Percentiles rank a stretch among this genome's conserved stretches.
Conservation (phyloP, 805 yeast genomes). For the Zygosaccharomyces bailii region DNA sequence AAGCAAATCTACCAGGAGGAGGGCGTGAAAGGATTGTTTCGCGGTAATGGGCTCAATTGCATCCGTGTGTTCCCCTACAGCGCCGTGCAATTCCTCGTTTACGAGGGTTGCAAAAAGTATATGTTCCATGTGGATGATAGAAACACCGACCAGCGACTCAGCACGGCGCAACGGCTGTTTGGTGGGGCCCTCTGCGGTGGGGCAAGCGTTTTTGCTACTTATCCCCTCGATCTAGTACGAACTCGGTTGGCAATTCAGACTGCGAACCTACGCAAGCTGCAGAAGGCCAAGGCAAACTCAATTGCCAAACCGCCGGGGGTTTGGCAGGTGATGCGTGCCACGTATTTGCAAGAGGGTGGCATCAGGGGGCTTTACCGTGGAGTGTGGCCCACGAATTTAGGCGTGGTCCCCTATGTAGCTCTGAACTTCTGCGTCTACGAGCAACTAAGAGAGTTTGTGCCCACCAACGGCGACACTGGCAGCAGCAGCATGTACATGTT, state of each 20-base stretch:
- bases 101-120: conserved; percentile 55
- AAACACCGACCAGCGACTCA: conserved; percentile 38
- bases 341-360: conserved; percentile 80
- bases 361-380: conserved; percentile 76
- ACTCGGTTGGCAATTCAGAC: conserved; percentile 89
- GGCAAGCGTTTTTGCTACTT: conserved; percentile 74
- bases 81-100: conserved; percentile 89
- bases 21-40: conserved; percentile 83
- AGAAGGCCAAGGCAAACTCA: conserved; percentile 40
- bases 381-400: conserved; percentile 81
- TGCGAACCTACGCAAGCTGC: conserved; percentile 52
- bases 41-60: conserved; percentile 92
- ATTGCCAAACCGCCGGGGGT: conserved; percentile 66
- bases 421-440: conserved; percentile 90
- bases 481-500: conserved; percentile 43
- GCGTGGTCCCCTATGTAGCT: conserved; percentile 96
- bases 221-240: conserved; percentile 87
- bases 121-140: conserved; percentile 34
- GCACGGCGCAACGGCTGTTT: conserved; percentile 56
- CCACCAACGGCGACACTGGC: conserved; percentile 14
- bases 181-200: conserved; percentile 85
- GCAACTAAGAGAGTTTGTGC: conserved; percentile 58
- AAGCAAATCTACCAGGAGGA: conserved; percentile 80
- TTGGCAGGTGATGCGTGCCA: conserved; percentile 49
- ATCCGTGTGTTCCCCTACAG: conserved; percentile 87